Conservation (phyloP, 169 alveolate species). For the Plasmodium cynomolgi region DNA sequence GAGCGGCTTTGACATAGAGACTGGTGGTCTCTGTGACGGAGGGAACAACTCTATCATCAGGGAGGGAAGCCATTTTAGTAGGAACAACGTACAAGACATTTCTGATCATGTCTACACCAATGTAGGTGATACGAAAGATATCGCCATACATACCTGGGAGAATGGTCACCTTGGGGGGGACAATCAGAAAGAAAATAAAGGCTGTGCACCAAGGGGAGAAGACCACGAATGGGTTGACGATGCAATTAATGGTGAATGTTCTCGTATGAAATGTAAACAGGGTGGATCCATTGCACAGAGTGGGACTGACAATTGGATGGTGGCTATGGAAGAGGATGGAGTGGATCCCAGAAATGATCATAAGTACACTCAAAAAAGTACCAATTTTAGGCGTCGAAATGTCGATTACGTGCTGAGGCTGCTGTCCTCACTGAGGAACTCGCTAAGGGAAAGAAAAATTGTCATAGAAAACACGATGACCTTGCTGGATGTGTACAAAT, state of each 20-base stretch:
- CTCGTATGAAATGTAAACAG: background rate
- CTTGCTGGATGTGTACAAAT: slow-evolving; percentile 34
- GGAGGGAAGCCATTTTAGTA: background rate
- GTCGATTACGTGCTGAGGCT: slow-evolving; percentile 36
- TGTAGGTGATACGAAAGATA: background rate
- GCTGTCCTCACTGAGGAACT: background rate
- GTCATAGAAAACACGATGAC: background rate
- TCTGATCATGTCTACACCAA: slow-evolving; percentile 13
- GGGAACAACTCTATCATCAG: background rate
- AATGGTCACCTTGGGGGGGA: background rate
- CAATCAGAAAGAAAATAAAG: background rate
- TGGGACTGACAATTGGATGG: background rate
- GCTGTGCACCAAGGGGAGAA: background rate
- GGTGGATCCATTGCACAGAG: background rate
- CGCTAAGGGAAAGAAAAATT: background rate
- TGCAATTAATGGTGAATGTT: background rate
- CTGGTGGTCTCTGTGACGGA: background rate
- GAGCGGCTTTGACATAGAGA: background rate
- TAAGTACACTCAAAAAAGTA: background rate
- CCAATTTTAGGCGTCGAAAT: background rate
- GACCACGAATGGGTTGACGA: background rate
- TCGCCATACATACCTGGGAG: background rate
- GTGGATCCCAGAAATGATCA: background rate
- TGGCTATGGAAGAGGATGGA: background rate
- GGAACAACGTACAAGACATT: slow-evolving; percentile 8